Conservation (phyloP, 306 rosid species). For the Ziziphus jujuba region DNA sequence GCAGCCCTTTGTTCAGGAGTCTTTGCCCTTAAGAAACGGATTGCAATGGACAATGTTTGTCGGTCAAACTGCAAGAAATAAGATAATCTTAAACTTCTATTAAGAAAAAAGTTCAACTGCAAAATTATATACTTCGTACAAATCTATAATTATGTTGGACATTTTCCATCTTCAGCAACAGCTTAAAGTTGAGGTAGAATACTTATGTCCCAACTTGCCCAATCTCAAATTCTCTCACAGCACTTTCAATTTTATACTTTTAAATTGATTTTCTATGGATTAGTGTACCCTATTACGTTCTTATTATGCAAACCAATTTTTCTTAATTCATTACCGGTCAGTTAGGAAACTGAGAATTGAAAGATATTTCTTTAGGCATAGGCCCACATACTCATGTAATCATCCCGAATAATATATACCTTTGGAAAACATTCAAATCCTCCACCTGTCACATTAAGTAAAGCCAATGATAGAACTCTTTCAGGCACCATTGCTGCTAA, state of each 20-base stretch:
- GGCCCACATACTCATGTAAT: not conserved
- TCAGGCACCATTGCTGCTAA: conserved; percentile 87
- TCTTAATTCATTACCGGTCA: not conserved
- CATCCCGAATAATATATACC: conserved; percentile 40
- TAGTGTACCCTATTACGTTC: no score
- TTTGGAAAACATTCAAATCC: conserved; percentile 89
- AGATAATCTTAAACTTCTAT: not conserved
- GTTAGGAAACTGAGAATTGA: not conserved
- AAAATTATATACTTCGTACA: no score
- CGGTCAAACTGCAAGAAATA: conserved; percentile 58
- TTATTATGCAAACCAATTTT: not conserved
- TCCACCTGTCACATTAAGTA: conserved; percentile 90
- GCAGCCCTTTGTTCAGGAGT: conserved; percentile 95
- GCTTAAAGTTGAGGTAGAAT: no score
- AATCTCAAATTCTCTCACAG: no score
- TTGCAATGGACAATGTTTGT: conserved; percentile 64
- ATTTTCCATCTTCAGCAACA: not conserved
- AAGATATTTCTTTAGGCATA: not conserved
- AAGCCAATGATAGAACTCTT: conserved; percentile 78
- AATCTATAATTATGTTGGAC: no score
- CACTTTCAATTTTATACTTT: no score
- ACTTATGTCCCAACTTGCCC: no score
- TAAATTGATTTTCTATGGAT: no score
- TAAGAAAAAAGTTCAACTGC: not conserved
- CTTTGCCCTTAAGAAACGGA: conserved; percentile 83